Base-by-base conservation (phyloP, 192 early-diverging fungal genomes). In the Coemansia sp. region DNA sequence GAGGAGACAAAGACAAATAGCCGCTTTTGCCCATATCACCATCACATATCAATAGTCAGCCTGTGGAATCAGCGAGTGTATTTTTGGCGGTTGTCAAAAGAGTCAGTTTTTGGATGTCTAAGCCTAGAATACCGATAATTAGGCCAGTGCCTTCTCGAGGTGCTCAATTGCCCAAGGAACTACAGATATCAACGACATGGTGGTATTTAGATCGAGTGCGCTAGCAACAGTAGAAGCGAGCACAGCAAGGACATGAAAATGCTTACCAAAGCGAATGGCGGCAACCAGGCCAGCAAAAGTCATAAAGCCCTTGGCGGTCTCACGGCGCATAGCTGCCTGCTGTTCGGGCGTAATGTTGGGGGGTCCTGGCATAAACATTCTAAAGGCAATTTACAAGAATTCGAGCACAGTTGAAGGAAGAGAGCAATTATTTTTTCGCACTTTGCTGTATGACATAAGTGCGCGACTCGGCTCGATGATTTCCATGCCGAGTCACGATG, bases 81-180 rank as follows among this genome's bases (percentile, higher is more conserved):
- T 53, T 28, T 53, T 53, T 5, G 23, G 11, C 23, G 6, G 9
- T 31, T 20, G 3, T 50, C 2, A 20, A 50, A 18, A 26, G 11
- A 28, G 28, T 1, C 31, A 31, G 31, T 3, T 31, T 31, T 31
- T 13, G 14, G 16, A 28, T 3, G 0, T 46, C 45, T 51, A 37
- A 1, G 10, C 28, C 2, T 24, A 55, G 39, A 56, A 31, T 28
- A 24, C 11, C 4, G 11, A 34, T 34, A 51, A 23, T 37, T 66
- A 81, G 16, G 73, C 73, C 11, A 81, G 36, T 2, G 66, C 23
- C 66, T 81, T 81, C 57, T 76, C 78, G 5, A 81, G 60, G 31
- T 81, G 78, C 73, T 81, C 78, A 6, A 81, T 31, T 0, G 78
- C 78, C 78, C 78, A 81, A 10, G 78, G 78, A 31, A 81, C 78